These are phyloP conservation scores for Potentilla sterilis DNA, from an alignment of 306 rosid genomes.

Conservation along the genomic window DNA sequence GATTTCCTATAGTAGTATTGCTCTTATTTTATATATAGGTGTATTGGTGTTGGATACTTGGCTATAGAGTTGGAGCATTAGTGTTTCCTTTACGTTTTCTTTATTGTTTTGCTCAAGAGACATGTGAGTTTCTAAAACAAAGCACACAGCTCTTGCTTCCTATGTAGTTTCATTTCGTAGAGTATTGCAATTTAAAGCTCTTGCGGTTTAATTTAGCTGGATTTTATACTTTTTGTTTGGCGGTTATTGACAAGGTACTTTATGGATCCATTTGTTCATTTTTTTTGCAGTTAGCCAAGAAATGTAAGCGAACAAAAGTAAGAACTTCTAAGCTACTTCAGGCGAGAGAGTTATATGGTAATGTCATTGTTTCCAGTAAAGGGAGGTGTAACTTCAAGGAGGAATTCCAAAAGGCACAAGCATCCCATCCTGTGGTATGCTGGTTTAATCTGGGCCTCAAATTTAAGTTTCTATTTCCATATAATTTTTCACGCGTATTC, in stretches of 20 bases:
- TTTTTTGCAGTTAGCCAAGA: conserved; percentile 37
- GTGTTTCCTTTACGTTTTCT: background rate
- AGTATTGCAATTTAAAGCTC: background rate
- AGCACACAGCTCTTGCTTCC: background rate
- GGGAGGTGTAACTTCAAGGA: conserved; percentile 58
- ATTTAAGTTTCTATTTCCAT: background rate
- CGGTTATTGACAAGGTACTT: background rate
- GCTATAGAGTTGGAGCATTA: background rate
- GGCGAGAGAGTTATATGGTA: conserved; percentile 74
- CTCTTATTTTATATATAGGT: background rate
- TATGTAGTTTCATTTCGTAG: background rate
- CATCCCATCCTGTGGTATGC: conserved; percentile 63
- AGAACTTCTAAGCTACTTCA: conserved; percentile 63
- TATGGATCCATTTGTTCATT: background rate
- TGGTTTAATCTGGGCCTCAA: conserved; percentile 10
- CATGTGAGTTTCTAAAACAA: background rate
- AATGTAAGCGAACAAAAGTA: conserved; percentile 29
- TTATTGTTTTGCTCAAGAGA: background rate
- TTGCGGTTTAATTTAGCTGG: background rate
- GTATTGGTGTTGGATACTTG: background rate
- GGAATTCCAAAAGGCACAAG: conserved; percentile 58
- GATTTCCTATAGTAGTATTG: background rate
- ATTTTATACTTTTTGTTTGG: background rate
- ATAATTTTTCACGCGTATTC: background rate
- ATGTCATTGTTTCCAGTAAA: conserved; percentile 39